Conservation (phyloP, 2,329 filamentous ascomycete species). For the Monilinia laxa region DNA sequence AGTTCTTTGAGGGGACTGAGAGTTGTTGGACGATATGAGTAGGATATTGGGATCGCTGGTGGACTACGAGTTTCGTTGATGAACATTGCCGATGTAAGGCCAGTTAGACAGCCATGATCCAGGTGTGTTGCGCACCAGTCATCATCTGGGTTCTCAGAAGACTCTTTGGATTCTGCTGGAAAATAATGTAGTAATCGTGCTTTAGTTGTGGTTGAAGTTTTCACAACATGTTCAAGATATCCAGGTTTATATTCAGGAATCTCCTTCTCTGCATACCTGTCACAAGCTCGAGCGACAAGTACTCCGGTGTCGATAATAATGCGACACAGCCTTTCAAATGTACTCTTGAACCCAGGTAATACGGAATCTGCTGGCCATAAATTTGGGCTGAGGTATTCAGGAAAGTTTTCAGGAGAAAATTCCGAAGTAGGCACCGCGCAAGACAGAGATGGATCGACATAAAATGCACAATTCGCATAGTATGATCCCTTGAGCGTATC, state of each 20-base stretch:
- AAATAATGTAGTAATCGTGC: slow-evolving; percentile 93
- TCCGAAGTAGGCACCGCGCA: slow-evolving; percentile 59
- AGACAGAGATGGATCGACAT: slow-evolving; percentile 62
- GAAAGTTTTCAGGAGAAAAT: slow-evolving; percentile 63
- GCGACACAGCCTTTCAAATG: slow-evolving; percentile 72
- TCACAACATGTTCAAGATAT: slow-evolving; percentile 85
- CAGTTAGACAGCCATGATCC: slow-evolving; percentile 92
- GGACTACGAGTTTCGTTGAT: slow-evolving; percentile 67
- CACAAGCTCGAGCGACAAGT: slow-evolving; percentile 86
- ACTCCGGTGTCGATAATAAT: slow-evolving; percentile 88
- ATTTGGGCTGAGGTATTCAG: slow-evolving; percentile 87
- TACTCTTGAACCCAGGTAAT: slow-evolving; percentile 72
- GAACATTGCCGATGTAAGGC: slow-evolving; percentile 94
- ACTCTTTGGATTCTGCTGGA: slow-evolving; percentile 52
- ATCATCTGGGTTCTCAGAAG: slow-evolving; percentile 58
- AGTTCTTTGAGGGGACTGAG: slow-evolving; percentile 66
- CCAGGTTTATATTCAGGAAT: slow-evolving; percentile 73
- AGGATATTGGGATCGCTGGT: slow-evolving; percentile 39
- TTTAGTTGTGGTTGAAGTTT: slow-evolving; percentile 83
- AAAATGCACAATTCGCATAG: slow-evolving; percentile 81
- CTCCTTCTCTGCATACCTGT: slow-evolving; percentile 77
- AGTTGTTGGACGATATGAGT: slow-evolving; percentile 37
- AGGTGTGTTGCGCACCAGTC: slow-evolving; percentile 93
- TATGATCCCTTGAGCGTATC: slow-evolving; percentile 82
- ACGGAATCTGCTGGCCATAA: slow-evolving; percentile 73